These are phyloP conservation scores for Kernera saxatilis DNA, from an alignment of 345 rosid genomes.

Conservation along the genomic window DNA sequence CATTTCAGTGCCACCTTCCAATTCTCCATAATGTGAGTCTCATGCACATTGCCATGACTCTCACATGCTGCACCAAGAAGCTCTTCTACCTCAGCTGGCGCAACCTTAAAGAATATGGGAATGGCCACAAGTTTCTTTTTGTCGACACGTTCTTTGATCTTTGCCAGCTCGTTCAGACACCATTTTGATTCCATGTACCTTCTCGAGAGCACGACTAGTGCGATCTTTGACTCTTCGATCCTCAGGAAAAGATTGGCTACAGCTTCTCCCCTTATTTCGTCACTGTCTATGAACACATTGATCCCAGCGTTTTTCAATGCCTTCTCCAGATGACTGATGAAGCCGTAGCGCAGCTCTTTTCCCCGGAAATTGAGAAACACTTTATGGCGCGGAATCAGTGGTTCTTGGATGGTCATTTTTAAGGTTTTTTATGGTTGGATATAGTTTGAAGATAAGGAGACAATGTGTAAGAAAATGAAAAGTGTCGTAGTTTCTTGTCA, in stretches of 20 bases:
- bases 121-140: not conserved
- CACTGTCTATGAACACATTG: constrained; percentile 7
- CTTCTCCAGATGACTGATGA: not conserved
- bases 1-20: constrained; percentile 3
- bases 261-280: not conserved
- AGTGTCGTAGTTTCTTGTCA: not conserved
- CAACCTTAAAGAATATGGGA: constrained; percentile 16
- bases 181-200: not conserved
- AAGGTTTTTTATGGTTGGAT: not conserved
- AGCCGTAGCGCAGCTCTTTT: not conserved
- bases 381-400: not conserved
- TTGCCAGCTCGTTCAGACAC: constrained; percentile 6
- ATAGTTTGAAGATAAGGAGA: not conserved
- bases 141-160: not conserved
- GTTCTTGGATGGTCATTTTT: not conserved
- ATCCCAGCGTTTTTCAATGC: not conserved
- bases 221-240: constrained; percentile 11
- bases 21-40: not conserved
- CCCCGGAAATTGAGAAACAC: constrained; percentile 33
- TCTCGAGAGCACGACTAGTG: constrained; percentile 3
- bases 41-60: not conserved
- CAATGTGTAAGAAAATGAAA: constrained; percentile 10
- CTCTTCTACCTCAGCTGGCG: not conserved
- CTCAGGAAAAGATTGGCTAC: not conserved
- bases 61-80: not conserved